Conservation (phyloP, 148 eudicot species). For the Talinum fruticosum region DNA sequence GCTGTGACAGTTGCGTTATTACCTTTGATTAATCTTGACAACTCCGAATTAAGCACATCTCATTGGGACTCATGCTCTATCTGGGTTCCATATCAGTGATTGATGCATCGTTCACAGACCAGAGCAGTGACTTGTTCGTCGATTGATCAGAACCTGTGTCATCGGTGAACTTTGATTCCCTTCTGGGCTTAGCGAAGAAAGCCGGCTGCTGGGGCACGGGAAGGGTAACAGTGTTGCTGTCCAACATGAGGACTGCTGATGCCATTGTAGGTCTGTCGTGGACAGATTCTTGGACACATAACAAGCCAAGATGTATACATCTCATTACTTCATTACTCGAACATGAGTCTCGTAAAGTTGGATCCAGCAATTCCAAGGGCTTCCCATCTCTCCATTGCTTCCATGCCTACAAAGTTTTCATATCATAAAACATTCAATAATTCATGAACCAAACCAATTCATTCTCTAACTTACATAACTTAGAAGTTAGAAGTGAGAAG, state of each 20-base stretch:
- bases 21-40: too few species aligned
- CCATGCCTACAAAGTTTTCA: conserved; percentile 30
- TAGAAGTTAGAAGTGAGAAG: too few species aligned
- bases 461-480: too few species aligned
- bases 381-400: conserved; percentile 30
- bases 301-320: conserved; percentile 36
- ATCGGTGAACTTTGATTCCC: conserved; percentile 4
- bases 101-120: conserved; percentile 8
- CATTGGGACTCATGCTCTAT: not conserved
- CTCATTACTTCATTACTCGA: conserved; percentile 22
- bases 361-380: conserved; percentile 30
- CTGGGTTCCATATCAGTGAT: conserved; percentile 5
- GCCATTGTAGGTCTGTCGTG: conserved; percentile 39
- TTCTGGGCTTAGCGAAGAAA: conserved; percentile 18
- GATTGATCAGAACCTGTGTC: conserved; percentile 9
- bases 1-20: too few species aligned
- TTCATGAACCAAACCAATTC: too few species aligned
- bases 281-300: conserved; percentile 34
- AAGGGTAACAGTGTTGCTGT: conserved; percentile 17
- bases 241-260: conserved; percentile 25
- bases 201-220: conserved; percentile 27
- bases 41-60: too few species aligned
- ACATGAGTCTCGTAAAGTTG: conserved; percentile 25
- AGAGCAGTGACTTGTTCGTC: not conserved
- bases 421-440: too few species aligned